Percentiles rank a stretch among this genome's conserved stretches.
These are phyloP conservation scores for Colletotrichum limetticola DNA, from an alignment of 2,329 filamentous ascomycete species.

Conservation along the genomic window DNA sequence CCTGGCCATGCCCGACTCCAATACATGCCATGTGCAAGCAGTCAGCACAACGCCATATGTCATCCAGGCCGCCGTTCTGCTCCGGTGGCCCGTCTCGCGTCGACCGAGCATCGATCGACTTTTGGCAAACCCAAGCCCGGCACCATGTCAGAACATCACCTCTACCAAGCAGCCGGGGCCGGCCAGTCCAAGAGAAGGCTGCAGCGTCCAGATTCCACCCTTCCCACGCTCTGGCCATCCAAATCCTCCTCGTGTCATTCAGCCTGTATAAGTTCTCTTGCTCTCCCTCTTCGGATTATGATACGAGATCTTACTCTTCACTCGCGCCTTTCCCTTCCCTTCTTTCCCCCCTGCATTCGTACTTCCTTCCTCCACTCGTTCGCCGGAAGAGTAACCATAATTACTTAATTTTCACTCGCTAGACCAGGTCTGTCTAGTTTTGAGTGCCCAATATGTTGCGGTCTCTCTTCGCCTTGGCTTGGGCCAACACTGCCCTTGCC, in stretches of 20 bases:
- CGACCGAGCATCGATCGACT: conserved; percentile 19
- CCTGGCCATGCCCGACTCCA: conserved; percentile 12
- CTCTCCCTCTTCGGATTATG: not conserved
- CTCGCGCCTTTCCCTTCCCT: not conserved
- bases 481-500: conserved; percentile 41
- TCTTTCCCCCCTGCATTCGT: not conserved
- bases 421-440: conserved; percentile 9
- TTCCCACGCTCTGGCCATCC: conserved; percentile 16
- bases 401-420: not conserved
- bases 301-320: not conserved
- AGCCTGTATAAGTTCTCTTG: conserved; percentile 18
- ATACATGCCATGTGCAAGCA: conserved; percentile 26
- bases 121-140: conserved; percentile 5
- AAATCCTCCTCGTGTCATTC: not conserved
- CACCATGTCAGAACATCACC: conserved; percentile 29
- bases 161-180: conserved; percentile 22
- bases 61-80: conserved; percentile 14
- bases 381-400: conserved; percentile 14
- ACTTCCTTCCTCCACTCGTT: conserved; percentile 28
- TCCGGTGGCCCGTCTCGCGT: conserved; percentile 5
- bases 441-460: conserved; percentile 15
- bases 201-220: not conserved
- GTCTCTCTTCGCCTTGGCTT: conserved; percentile 29
- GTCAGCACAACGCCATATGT: conserved; percentile 26
- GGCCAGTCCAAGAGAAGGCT: not conserved